Base-by-base conservation (phyloP, 2,329 filamentous ascomycete genomes). In the Arachnopeziza araneosa region DNA sequence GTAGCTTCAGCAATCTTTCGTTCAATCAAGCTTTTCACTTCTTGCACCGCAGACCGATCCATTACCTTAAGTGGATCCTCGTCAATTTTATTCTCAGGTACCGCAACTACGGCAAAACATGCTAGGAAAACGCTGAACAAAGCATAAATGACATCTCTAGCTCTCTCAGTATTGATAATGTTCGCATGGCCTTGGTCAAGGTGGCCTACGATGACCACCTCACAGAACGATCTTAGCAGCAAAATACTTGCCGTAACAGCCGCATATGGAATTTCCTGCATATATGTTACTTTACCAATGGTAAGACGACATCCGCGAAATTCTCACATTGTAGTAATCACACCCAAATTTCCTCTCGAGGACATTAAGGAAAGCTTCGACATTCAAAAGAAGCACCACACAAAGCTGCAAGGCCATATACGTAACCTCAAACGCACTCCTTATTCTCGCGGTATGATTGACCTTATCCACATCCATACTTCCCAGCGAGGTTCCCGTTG, bases 141-240 rank as follows among this genome's bases (percentile, higher is more conserved):
- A 9, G 36, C 54, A 26, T 56, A 56, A 17, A 32, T 50, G 14
- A 50, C 54, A 56, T 56, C 54, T 56, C 54, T 50, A 19, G 54
- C 54, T 51, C 48, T 50, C 24, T 50, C 22, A 2, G 48, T 50
- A 21, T 51, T 24, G 19, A n/a, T 10, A 5, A 56, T 6, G 22
- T 50, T 9, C 24, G 21, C 7, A 12, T 9, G 44, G 12, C 21
- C n/a, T 23, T 24, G 54, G n/a, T 56, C 54, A 50, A 56, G 54
- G 9, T 56, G 54, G 2, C 54, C 54, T 22, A 50, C 54, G 12
- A 56, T 56, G 6, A 56, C 54, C 14, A 56, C 48, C 54, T 56
- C 54, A 44, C 54, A 56, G n/a, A 56, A 56, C 2, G 44, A 56
- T 21, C 54, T n/a, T 2, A 51, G 44, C 12, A 56, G 17, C 23